A percentile compares a stretch with the other conserved stretches of the same genome.
Conservation (phyloP, 495 filamentous ascomycete genomes). For the Sabuloglossum arenarium region DNA sequence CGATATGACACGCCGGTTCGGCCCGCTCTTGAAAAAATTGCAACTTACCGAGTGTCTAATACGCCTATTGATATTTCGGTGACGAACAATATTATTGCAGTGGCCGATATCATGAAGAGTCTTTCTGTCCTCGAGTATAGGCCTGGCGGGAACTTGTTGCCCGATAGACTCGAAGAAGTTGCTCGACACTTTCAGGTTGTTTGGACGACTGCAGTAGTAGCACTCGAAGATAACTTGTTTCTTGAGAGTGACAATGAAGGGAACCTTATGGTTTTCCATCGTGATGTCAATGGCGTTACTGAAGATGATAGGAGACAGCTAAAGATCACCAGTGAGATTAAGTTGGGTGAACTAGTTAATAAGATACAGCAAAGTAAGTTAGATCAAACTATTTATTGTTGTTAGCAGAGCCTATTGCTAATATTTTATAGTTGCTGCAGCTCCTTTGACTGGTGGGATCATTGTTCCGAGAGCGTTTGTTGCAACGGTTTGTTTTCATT, state of each 20-base stretch:
- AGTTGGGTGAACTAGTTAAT: slow-evolving; percentile 83
- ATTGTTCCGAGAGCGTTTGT: slow-evolving; percentile 65
- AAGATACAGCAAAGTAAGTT: slow-evolving; percentile 39
- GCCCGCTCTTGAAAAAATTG: slow-evolving; percentile 29
- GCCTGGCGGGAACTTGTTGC: slow-evolving; percentile 21
- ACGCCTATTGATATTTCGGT: slow-evolving; percentile 71
- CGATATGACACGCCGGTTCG: slow-evolving; percentile 11
- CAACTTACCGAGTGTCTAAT: slow-evolving; percentile 61
- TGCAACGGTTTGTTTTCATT: slow-evolving; percentile 48
- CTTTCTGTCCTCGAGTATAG: slow-evolving; percentile 52
- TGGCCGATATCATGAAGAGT: slow-evolving; percentile 91
- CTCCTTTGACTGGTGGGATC: slow-evolving; percentile 3
- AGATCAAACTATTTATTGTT: background rate
- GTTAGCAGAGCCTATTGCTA: too few relatives aligned
- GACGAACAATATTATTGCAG: slow-evolving; percentile 44
- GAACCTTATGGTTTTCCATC: slow-evolving; percentile 60
- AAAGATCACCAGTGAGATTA: slow-evolving; percentile 56
- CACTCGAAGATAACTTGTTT: slow-evolving; percentile 49
- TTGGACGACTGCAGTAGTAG: slow-evolving; percentile 62
- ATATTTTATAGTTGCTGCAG: background rate
- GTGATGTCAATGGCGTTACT: slow-evolving; percentile 49
- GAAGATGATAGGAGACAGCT: slow-evolving; percentile 51
- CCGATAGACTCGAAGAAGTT: slow-evolving; percentile 41
- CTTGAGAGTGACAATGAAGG: slow-evolving; percentile 70
- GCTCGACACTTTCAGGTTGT: slow-evolving; percentile 60